These are phyloP conservation scores for Ettlia oleoabundans DNA, from an alignment of 139 green algal genomes.

Conservation along the genomic window DNA sequence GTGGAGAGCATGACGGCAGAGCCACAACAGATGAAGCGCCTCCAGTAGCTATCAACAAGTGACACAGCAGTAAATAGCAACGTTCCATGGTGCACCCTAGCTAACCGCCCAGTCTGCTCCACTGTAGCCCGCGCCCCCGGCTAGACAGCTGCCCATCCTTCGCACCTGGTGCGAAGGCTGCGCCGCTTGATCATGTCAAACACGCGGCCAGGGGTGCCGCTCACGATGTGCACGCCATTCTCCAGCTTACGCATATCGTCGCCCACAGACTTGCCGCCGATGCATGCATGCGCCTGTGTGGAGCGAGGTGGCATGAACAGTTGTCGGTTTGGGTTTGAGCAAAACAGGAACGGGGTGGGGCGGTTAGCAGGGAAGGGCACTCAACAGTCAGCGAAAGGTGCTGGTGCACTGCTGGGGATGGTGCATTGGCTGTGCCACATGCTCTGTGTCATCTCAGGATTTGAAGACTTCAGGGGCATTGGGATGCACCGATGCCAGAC, in stretches of 20 bases:
- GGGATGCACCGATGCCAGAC: too few species aligned
- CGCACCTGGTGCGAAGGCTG: conserved; percentile 68
- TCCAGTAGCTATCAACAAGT: background rate
- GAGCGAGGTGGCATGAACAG: background rate
- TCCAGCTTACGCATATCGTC: conserved; percentile 97
- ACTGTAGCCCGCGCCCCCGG: too few species aligned
- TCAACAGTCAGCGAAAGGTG: too few species aligned
- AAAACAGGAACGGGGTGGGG: background rate
- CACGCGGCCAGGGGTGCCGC: conserved; percentile 95
- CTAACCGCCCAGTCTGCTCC: too few species aligned
- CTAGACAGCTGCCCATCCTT: conserved; percentile 45
- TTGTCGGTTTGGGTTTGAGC: background rate
- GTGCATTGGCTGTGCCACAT: too few species aligned
- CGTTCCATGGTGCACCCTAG: too few species aligned
- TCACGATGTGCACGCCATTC: conserved; percentile 92
- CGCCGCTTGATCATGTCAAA: conserved; percentile 99
- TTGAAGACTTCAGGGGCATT: background rate
- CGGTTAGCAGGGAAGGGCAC: background rate
- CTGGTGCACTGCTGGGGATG: too few species aligned
- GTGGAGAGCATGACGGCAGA: conserved; percentile 54
- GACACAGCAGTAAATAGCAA: background rate
- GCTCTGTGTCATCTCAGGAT: too few species aligned
- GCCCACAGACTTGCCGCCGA: conserved; percentile 95
- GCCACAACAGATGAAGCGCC: background rate
- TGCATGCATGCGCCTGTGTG: conserved; percentile 88